These are phyloP conservation scores for Cladorrhinum sp. DNA, from an alignment of 2,329 filamentous ascomycete genomes.

Conservation along the genomic window DNA sequence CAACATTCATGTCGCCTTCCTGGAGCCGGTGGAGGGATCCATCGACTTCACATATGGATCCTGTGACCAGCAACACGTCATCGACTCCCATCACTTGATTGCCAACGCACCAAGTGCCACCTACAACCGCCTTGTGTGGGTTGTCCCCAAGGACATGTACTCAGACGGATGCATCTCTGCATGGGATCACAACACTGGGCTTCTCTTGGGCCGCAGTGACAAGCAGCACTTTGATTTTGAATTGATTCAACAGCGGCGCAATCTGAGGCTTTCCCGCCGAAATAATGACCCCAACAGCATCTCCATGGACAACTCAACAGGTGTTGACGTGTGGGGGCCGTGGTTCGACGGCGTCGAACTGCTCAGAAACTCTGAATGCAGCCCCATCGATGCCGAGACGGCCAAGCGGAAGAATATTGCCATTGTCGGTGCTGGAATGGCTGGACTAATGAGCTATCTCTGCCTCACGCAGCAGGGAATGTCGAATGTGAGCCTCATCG, in stretches of 20 bases:
- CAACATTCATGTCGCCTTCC: slow-evolving; percentile 33
- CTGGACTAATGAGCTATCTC: slow-evolving; percentile 59
- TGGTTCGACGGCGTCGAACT: slow-evolving; percentile 66
- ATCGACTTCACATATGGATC: slow-evolving; percentile 36
- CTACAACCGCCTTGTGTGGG: slow-evolving; percentile 34
- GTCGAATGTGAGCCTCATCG: slow-evolving; percentile 59
- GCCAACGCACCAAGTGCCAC: slow-evolving; percentile 13
- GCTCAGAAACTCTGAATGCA: slow-evolving; percentile 52
- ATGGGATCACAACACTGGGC: slow-evolving; percentile 31
- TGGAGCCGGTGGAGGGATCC: slow-evolving; percentile 24
- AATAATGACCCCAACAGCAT: slow-evolving; percentile 31
- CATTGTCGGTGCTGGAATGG: slow-evolving; percentile 64
- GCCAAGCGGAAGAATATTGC: slow-evolving; percentile 58
- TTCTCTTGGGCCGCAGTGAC: slow-evolving; percentile 35
- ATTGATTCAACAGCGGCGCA: slow-evolving; percentile 27
- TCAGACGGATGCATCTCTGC: slow-evolving; percentile 40
- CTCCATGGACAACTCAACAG: slow-evolving; percentile 49
- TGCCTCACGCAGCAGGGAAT: slow-evolving; percentile 52
- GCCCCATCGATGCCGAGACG: slow-evolving; percentile 47
- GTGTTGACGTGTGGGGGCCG: slow-evolving; percentile 48
- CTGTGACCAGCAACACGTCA: slow-evolving; percentile 23
- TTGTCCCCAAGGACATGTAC: slow-evolving; percentile 29
- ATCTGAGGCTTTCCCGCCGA: slow-evolving; percentile 11
- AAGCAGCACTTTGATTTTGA: slow-evolving; percentile 31
- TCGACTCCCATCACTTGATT: slow-evolving; percentile 31